Conservation (phyloP, 148 eudicot species). For the Diospyros kaki region DNA sequence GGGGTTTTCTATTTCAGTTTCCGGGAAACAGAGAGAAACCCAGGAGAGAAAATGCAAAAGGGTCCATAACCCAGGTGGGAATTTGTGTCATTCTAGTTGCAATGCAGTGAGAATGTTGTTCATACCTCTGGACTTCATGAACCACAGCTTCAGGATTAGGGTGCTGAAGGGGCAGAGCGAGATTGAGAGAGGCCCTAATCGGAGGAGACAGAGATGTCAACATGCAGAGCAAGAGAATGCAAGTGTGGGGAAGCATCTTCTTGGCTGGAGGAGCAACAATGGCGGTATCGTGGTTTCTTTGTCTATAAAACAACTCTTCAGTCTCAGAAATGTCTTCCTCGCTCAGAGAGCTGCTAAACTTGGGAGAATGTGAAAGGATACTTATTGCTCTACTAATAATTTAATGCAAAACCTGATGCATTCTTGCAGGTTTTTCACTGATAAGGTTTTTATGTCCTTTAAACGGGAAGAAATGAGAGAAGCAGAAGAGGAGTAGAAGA, state of each 20-base stretch:
- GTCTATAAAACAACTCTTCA: too few species aligned
- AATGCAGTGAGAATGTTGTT: neutral
- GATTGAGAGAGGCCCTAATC: constrained; percentile 33
- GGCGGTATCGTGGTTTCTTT: too few species aligned
- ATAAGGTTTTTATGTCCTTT: too few species aligned
- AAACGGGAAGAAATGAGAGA: too few species aligned
- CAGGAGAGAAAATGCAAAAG: constrained; percentile 7
- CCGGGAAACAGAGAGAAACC: neutral
- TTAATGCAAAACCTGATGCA: too few species aligned
- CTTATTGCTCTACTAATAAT: too few species aligned
- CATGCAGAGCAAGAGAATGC: constrained; percentile 31
- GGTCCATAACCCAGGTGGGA: constrained; percentile 8
- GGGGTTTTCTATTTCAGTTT: neutral
- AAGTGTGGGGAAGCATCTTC: constrained; percentile 20
- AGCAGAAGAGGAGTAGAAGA: too few species aligned
- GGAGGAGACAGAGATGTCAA: constrained; percentile 17
- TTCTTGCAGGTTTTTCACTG: too few species aligned
- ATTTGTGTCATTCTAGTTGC: neutral
- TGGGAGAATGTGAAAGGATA: neutral
- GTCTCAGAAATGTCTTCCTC: neutral
- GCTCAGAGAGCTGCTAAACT: constrained; percentile 1
- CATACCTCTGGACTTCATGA: constrained; percentile 66
- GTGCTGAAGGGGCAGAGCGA: constrained; percentile 64
- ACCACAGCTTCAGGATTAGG: constrained; percentile 74
- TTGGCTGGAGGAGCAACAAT: constrained; percentile 2